phyloP scores from a whole-genome alignment of 805 yeast genomes.

The Schizosaccharomyces cryophilus region DNA sequence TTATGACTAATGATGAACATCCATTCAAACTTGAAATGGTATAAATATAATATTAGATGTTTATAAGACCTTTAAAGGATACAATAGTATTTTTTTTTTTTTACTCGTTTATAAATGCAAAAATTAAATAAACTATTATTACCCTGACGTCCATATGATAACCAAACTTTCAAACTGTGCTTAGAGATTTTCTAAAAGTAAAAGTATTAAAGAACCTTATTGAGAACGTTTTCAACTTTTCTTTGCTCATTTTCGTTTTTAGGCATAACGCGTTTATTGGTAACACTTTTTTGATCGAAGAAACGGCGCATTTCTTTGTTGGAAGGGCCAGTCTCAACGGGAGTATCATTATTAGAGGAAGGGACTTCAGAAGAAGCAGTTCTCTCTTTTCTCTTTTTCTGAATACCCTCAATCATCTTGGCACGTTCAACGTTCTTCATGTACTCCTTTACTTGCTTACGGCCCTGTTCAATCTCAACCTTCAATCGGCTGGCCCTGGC shows the following conservation, averaged over 20 bases:
- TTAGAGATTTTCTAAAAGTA: not conserved
- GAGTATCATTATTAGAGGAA: not conserved
- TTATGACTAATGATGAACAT: no score
- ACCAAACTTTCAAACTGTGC: not conserved
- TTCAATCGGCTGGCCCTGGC: slow-evolving; percentile 67
- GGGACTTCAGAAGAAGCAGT: slow-evolving; percentile 11
- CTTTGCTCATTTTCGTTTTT: slow-evolving; percentile 3
- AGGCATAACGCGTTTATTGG: slow-evolving; percentile 10
- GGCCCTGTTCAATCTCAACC: slow-evolving; percentile 73
- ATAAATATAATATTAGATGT: no score
- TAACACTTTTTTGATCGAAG: slow-evolving; percentile 47
- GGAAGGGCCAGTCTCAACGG: slow-evolving; percentile 6
- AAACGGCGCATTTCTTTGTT: slow-evolving; percentile 24
- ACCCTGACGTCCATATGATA: not conserved
- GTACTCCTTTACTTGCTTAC: slow-evolving; percentile 61
- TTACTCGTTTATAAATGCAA: no score
- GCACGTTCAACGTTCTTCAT: slow-evolving; percentile 66
- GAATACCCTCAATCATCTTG: slow-evolving; percentile 50
- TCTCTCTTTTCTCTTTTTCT: slow-evolving; percentile 22
- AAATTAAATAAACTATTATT: not conserved
- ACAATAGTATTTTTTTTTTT: no score
- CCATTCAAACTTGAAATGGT: no score
- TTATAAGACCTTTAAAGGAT: no score
- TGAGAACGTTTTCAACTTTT: slow-evolving; percentile 9
- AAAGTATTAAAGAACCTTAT: slow-evolving; percentile 8